These are phyloP conservation scores for Hypoxylon sp. DNA, from an alignment of 2,329 filamentous ascomycete genomes.

Conservation along the genomic window DNA sequence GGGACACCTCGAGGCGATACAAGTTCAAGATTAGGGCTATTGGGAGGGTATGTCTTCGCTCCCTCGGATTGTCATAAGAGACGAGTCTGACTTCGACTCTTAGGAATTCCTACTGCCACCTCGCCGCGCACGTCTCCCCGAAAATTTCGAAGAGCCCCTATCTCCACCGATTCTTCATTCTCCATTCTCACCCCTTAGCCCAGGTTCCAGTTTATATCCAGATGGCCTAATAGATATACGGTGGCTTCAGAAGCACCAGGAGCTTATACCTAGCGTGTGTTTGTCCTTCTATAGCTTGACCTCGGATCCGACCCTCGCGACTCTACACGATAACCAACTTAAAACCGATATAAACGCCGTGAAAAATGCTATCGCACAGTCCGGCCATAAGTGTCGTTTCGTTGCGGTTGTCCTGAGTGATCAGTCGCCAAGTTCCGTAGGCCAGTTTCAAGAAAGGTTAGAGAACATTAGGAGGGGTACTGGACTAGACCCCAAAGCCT, in stretches of 20 bases:
- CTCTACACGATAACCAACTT: slow-evolving; percentile 86
- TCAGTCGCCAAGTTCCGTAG: slow-evolving; percentile 65
- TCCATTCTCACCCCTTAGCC: slow-evolving; percentile 90
- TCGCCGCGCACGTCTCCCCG: slow-evolving; percentile 69
- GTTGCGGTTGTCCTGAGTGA: slow-evolving; percentile 85
- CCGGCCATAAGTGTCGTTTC: slow-evolving; percentile 83
- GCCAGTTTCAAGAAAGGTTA: slow-evolving; percentile 79
- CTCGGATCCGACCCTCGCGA: slow-evolving; percentile 79
- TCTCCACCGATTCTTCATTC: slow-evolving; percentile 80
- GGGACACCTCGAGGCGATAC: slow-evolving; percentile 66
- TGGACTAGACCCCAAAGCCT: slow-evolving; percentile 83
- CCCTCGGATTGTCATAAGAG: slow-evolving; percentile 31
- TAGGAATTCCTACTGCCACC: slow-evolving; percentile 71
- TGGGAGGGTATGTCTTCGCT: slow-evolving; percentile 79
- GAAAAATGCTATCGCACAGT: slow-evolving; percentile 75
- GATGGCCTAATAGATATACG: slow-evolving; percentile 86
- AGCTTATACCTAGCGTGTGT: slow-evolving; percentile 83
- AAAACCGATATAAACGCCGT: slow-evolving; percentile 88
- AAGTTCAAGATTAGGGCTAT: slow-evolving; percentile 80
- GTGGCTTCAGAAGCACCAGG: slow-evolving; percentile 93
- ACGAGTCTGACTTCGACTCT: slow-evolving; percentile 37
- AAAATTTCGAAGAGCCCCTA: slow-evolving; percentile 64
- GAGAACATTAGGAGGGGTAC: slow-evolving; percentile 84
- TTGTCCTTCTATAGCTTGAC: slow-evolving; percentile 85
- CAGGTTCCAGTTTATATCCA: slow-evolving; percentile 85